Percentiles rank a stretch among this genome's conserved stretches.
phyloP scores from a whole-genome alignment of 805 yeast species.

The Ogataea thermomethanolica region DNA sequence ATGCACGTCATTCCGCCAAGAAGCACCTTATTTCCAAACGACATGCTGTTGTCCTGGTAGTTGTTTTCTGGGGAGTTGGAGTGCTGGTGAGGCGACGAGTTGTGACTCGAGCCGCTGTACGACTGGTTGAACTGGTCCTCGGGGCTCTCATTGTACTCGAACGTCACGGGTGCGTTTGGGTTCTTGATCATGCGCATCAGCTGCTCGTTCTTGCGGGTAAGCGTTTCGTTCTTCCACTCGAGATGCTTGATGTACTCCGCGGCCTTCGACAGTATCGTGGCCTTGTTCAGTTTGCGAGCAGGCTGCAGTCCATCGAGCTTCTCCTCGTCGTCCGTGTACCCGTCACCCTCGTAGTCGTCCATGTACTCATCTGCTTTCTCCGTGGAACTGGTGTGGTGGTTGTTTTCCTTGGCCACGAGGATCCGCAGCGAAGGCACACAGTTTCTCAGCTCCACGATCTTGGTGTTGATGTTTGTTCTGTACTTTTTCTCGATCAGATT shows the following conservation, averaged over 20 bases:
- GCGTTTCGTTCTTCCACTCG: slow-evolving; percentile 54
- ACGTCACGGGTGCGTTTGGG: neutral
- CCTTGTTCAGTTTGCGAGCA: slow-evolving; percentile 73
- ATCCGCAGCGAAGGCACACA: slow-evolving; percentile 75
- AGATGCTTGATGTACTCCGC: slow-evolving; percentile 75
- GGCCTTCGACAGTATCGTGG: slow-evolving; percentile 70
- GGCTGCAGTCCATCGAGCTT: slow-evolving; percentile 73
- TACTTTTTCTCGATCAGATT: slow-evolving; percentile 81
- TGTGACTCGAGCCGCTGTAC: slow-evolving; percentile 21
- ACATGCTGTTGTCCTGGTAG: slow-evolving; percentile 15
- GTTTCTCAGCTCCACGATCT: slow-evolving; percentile 66
- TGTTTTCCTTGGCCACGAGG: slow-evolving; percentile 36
- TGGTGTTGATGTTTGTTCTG: slow-evolving; percentile 74
- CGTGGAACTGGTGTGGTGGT: slow-evolving; percentile 30
- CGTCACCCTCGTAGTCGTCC: slow-evolving; percentile 50
- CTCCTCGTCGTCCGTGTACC: slow-evolving; percentile 49
- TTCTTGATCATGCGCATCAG: slow-evolving; percentile 28
- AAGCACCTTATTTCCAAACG: slow-evolving; percentile 45
- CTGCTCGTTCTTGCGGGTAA: slow-evolving; percentile 46
- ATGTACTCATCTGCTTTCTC: slow-evolving; percentile 42
- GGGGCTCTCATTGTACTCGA: slow-evolving; percentile 1
- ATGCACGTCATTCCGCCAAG: slow-evolving; percentile 65
- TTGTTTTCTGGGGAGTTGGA: slow-evolving; percentile 13
- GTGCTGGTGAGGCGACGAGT: slow-evolving; percentile 22
- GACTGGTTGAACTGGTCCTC: slow-evolving; percentile 4